Evolutionary conservation across 257 asterid genomes (phyloP).

Genomic region (Rhazya stricta): DNA sequence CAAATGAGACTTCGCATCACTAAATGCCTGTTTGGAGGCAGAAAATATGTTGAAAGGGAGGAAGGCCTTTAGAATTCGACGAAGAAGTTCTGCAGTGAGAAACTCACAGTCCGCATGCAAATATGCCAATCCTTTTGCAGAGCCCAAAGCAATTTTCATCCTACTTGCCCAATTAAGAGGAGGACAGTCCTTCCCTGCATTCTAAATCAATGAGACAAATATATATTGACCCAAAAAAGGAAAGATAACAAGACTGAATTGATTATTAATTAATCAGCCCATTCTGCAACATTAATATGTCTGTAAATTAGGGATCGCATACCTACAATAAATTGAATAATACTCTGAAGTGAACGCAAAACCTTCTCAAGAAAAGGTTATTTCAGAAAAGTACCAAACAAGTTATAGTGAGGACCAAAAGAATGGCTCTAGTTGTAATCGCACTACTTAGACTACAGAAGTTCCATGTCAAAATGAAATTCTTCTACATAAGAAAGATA

Average conservation of each 20-base stretch:
- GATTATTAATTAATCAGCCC: background rate
- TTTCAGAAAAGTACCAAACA: background rate
- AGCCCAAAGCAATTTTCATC: conserved; percentile 73
- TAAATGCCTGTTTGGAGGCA: background rate
- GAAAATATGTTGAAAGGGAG: conserved; percentile 5
- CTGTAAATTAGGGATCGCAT: background rate
- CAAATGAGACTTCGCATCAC: conserved; percentile 18
- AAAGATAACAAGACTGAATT: background rate
- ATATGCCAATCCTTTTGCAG: conserved; percentile 80
- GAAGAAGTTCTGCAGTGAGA: conserved; percentile 14
- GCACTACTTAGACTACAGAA: background rate
- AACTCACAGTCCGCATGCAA: conserved; percentile 85
- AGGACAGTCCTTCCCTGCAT: conserved; percentile 54
- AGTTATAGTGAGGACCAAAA: background rate
- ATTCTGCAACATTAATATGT: background rate
- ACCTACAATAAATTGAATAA: background rate
- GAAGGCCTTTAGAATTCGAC: background rate
- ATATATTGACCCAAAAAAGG: conserved; percentile 2
- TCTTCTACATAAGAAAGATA: background rate
- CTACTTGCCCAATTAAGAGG: conserved; percentile 69
- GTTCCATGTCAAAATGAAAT: background rate
- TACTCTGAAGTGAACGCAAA: background rate
- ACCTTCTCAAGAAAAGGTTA: background rate
- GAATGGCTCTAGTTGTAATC: background rate
- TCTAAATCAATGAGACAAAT: conserved; percentile 16